These are phyloP conservation scores for Bacidia rubella DNA, from an alignment of 495 filamentous ascomycete genomes.

Conservation along the genomic window DNA sequence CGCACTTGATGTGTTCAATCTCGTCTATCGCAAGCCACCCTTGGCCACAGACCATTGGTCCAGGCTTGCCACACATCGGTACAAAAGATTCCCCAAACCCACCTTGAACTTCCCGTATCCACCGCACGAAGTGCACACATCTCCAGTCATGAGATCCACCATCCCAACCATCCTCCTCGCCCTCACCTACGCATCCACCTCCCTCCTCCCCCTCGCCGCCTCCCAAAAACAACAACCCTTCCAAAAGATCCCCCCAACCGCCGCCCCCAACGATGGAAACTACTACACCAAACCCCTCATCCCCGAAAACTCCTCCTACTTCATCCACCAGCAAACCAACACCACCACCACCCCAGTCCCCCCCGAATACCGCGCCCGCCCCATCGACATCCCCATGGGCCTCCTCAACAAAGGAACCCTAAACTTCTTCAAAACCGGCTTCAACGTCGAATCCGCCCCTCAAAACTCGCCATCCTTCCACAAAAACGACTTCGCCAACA, in stretches of 20 bases:
- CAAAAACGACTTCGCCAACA: constrained; percentile 7
- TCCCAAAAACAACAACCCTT: not conserved
- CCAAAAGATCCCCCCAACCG: not conserved
- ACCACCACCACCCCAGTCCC: not conserved
- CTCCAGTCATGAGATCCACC: not conserved
- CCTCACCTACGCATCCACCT: not conserved
- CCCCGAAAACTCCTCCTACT: constrained; percentile 1
- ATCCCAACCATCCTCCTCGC: not conserved
- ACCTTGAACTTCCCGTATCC: too few relatives aligned
- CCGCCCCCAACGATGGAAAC: not conserved
- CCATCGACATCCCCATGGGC: constrained; percentile 8
- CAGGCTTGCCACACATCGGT: too few relatives aligned
- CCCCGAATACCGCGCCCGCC: not conserved
- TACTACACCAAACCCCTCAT: constrained; percentile 1
- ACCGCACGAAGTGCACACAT: too few relatives aligned
- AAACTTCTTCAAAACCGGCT: not conserved
- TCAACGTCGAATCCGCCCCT: not conserved
- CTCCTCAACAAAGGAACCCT: constrained; percentile 10
- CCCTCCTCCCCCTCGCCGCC: not conserved
- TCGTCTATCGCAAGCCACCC: too few relatives aligned
- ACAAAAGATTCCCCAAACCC: too few relatives aligned
- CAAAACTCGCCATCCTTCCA: not conserved
- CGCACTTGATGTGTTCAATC: too few relatives aligned
- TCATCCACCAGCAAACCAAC: constrained; percentile 1
- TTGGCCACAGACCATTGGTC: too few relatives aligned